Percentiles rank a stretch among this genome's conserved stretches.
These are phyloP conservation scores for Apophysomyces elegans DNA, from an alignment of 371 early-diverging fungal species.

Conservation along the genomic window DNA sequence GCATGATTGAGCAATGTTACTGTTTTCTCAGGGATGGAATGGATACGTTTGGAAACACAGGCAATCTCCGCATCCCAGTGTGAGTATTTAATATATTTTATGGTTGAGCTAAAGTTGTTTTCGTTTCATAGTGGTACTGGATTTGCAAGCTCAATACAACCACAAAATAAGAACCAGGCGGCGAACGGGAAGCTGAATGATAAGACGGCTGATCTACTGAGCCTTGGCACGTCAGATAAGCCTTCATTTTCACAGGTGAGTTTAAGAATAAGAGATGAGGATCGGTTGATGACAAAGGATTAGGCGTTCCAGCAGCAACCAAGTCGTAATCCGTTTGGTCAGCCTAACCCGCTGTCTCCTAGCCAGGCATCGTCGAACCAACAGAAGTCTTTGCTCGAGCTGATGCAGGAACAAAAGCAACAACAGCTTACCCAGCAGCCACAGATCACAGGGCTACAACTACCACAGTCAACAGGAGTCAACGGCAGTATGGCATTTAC, in stretches of 20 bases:
- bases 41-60: constrained; percentile 16
- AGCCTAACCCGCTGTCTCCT: constrained; percentile 14
- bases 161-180: constrained; percentile 13
- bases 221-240: background rate
- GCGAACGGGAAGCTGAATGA: constrained; percentile 6
- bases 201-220: constrained; percentile 12
- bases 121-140: constrained; percentile 35
- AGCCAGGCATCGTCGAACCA: constrained; percentile 17
- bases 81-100: background rate
- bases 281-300: too few relatives aligned
- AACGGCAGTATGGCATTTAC: constrained; percentile 4
- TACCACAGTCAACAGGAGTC: constrained; percentile 10
- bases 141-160: constrained; percentile 35
- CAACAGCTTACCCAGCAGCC: constrained; percentile 31
- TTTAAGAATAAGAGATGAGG: too few relatives aligned
- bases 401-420: constrained; percentile 43
- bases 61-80: constrained; percentile 13
- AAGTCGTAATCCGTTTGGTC: constrained; percentile 50
- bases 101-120: background rate
- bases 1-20: constrained; percentile 1
- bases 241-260: constrained; percentile 1
- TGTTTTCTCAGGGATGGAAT: constrained; percentile 12
- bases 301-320: constrained; percentile 37
- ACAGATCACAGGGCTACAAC: constrained; percentile 14
- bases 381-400: constrained; percentile 35